A percentile compares a stretch with the other conserved stretches of the same genome.
Evolutionary conservation across 202 grass and related monocot genomes (phyloP).

Genomic region (Tripidium arundinaceum): DNA sequence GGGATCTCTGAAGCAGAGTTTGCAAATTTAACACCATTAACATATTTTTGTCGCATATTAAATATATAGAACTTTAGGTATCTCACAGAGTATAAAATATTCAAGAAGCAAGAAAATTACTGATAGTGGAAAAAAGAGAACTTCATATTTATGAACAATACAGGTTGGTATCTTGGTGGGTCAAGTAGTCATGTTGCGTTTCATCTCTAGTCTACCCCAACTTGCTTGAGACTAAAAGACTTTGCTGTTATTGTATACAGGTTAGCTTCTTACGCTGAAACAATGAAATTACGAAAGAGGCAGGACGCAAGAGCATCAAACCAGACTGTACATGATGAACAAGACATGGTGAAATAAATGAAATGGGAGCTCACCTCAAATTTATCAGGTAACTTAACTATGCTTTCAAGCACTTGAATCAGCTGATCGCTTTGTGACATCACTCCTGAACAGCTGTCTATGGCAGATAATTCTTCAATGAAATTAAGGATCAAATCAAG

Average conservation of each 20-base stretch:
- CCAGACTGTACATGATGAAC: neutral
- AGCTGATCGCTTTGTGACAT: conserved; percentile 60
- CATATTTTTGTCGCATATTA: conserved; percentile 12
- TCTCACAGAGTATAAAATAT: neutral
- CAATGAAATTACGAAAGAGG: conserved; percentile 2
- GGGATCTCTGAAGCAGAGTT: conserved; percentile 42
- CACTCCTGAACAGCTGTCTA: conserved; percentile 55
- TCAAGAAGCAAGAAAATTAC: conserved; percentile 19
- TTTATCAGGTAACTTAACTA: conserved; percentile 89
- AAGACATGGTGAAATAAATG: conserved; percentile 13
- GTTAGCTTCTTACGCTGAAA: neutral
- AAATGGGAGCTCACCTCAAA: conserved; percentile 67
- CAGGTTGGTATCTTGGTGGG: neutral
- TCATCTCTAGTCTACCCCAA: neutral
- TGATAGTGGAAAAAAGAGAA: neutral
- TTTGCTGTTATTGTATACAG: neutral
- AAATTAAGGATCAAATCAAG: conserved; percentile 66
- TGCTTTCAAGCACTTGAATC: conserved; percentile 49
- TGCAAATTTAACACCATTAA: neutral
- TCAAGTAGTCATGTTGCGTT: neutral
- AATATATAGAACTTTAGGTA: conserved; percentile 14
- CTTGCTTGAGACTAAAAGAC: neutral
- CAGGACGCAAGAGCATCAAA: conserved; percentile 1
- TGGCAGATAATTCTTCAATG: conserved; percentile 68
- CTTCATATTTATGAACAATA: neutral